Percentiles rank a stretch among this genome's conserved stretches.
phyloP scores from a whole-genome alignment of 2,329 filamentous ascomycete genomes.

The Paraconiothyrium brasiliense region DNA sequence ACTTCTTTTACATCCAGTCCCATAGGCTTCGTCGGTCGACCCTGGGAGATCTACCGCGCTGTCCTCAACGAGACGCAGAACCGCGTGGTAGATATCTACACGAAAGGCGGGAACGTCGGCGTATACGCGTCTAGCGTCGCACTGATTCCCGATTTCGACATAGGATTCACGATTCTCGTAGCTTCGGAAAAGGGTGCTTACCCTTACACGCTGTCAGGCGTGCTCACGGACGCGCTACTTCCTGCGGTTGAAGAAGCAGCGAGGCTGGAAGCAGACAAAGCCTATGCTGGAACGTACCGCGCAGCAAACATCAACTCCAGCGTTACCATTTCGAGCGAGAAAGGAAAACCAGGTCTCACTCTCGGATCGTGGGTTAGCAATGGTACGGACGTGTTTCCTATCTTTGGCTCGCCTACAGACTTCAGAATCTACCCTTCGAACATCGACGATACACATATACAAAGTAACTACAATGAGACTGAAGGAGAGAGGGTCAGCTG shows the following conservation, averaged over 20 bases:
- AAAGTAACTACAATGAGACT: background rate
- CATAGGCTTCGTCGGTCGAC: conserved; percentile 46
- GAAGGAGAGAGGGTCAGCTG: background rate
- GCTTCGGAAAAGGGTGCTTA: background rate
- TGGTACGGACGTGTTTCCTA: conserved; percentile 30
- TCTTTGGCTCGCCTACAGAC: conserved; percentile 28
- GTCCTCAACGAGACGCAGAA: conserved; percentile 19
- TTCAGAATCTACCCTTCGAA: conserved; percentile 11
- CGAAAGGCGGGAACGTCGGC: conserved; percentile 54
- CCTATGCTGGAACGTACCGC: background rate
- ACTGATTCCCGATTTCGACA: conserved; percentile 50
- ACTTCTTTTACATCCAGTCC: conserved; percentile 46
- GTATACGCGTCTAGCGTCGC: conserved; percentile 50
- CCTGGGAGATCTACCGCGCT: conserved; percentile 51
- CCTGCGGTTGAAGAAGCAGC: background rate
- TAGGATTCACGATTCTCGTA: background rate
- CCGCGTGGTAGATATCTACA: conserved; percentile 47
- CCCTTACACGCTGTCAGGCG: background rate
- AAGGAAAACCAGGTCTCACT: conserved; percentile 34
- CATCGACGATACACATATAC: background rate
- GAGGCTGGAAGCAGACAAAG: background rate
- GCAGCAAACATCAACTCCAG: too few relatives aligned
- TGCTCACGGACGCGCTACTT: background rate
- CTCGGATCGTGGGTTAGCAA: conserved; percentile 41
- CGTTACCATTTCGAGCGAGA: conserved; percentile 26